A percentile compares a stretch with the other conserved stretches of the same genome.
Conservation (phyloP, 2,329 filamentous ascomycete genomes). For the Tolypocladium pustulatum region DNA sequence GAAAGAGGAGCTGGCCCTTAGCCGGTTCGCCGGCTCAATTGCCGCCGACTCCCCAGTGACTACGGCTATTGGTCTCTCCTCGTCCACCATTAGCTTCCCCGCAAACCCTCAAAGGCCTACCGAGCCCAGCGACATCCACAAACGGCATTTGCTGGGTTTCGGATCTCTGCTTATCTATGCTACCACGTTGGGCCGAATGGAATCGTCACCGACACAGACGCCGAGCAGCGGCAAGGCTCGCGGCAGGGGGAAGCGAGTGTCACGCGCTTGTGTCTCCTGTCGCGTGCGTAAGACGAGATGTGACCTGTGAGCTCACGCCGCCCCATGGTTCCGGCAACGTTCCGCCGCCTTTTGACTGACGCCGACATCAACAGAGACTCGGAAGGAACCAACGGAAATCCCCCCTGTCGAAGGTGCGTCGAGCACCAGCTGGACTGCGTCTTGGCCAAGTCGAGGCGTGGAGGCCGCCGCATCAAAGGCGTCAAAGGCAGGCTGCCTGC, state of each 20-base stretch:
- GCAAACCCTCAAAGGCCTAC: constrained; percentile 3
- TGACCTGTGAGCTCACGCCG: constrained; percentile 15
- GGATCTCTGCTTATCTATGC: not conserved
- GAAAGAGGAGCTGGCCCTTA: not conserved
- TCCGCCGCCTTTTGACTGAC: constrained; percentile 1
- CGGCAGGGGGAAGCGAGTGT: constrained; percentile 17
- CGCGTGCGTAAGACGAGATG: constrained; percentile 20
- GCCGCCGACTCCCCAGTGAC: not conserved
- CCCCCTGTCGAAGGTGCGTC: constrained; percentile 27
- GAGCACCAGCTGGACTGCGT: constrained; percentile 27
- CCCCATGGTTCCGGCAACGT: not conserved
- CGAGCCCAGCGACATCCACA: not conserved
- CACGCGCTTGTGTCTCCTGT: constrained; percentile 19
- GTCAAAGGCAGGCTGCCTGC: constrained; percentile 4
- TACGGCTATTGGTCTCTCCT: not conserved
- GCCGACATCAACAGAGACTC: constrained; percentile 13
- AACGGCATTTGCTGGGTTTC: not conserved
- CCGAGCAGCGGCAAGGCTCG: constrained; percentile 7
- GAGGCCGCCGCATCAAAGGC: constrained; percentile 23
- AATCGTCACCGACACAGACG: constrained; percentile 7
- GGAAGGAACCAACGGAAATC: constrained; percentile 21
- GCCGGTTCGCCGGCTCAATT: not conserved
- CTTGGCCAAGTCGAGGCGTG: constrained; percentile 27
- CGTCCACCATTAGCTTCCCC: not conserved
- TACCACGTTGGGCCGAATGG: constrained; percentile 2